Conservation (phyloP, 2,329 filamentous ascomycete species). For the Emergomyces africanus region DNA sequence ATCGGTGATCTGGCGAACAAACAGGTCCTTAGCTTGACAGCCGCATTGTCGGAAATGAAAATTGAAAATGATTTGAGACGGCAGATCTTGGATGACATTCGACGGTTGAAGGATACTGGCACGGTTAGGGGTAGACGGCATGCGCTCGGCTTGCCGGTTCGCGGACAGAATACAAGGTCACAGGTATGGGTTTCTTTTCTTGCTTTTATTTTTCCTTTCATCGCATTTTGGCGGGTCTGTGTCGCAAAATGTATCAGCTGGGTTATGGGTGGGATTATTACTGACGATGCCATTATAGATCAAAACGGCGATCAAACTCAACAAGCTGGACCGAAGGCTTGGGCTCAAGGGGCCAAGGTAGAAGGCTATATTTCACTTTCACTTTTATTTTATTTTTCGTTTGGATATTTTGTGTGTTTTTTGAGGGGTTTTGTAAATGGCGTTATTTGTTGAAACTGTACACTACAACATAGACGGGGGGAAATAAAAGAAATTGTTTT, state of each 20-base stretch:
- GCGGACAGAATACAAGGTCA: constrained; percentile 76
- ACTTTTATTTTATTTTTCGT: neutral
- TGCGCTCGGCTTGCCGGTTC: constrained; percentile 81
- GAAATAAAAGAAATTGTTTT: neutral
- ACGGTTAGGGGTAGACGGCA: constrained; percentile 80
- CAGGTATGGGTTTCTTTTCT: constrained; percentile 39
- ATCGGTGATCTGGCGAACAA: constrained; percentile 62
- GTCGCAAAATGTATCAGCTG: neutral
- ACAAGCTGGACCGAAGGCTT: constrained; percentile 43
- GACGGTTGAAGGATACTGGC: constrained; percentile 77
- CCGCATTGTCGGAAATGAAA: constrained; percentile 79
- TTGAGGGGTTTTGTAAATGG: neutral
- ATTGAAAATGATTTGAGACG: constrained; percentile 80
- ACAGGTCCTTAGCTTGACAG: constrained; percentile 69
- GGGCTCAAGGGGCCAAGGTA: constrained; percentile 1
- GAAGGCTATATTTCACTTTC: neutral
- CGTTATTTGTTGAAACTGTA: neutral
- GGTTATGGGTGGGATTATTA: neutral
- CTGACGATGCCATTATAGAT: constrained; percentile 33
- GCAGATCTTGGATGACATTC: constrained; percentile 72
- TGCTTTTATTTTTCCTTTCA: neutral
- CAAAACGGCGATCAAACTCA: constrained; percentile 45
- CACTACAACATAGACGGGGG: constrained; percentile 10
- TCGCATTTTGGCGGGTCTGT: neutral
- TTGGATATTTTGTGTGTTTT: neutral